A percentile compares a stretch with the other conserved stretches of the same genome.
Conservation (phyloP, 768 basidiomycete species). For the Tulasnella sp. region DNA sequence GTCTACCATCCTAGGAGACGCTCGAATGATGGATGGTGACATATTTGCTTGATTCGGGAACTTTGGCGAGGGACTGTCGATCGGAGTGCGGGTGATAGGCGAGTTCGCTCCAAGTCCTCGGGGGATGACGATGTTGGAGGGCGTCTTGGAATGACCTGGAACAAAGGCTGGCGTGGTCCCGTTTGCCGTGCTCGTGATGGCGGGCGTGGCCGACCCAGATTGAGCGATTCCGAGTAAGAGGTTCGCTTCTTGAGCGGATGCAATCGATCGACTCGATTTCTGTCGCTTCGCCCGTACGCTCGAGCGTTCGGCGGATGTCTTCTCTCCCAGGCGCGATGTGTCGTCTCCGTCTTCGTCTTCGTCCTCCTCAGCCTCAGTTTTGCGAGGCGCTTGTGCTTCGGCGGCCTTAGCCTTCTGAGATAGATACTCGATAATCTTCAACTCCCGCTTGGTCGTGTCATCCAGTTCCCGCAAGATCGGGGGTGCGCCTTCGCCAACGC, state of each 20-base stretch:
- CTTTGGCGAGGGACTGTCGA: constrained; percentile 19
- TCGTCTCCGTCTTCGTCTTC: constrained; percentile 26
- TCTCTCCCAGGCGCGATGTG: constrained; percentile 15
- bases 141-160: constrained; percentile 18
- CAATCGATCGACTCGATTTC: constrained; percentile 17
- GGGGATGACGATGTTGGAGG: constrained; percentile 9
- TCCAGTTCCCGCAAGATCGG: constrained; percentile 58
- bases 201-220: constrained; percentile 9
- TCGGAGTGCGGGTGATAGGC: constrained; percentile 14
- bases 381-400: constrained; percentile 14
- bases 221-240: constrained; percentile 26
- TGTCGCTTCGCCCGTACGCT: constrained; percentile 21
- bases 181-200: background rate
- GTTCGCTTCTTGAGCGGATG: constrained; percentile 19
- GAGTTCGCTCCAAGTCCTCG: background rate
- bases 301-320: constrained; percentile 25
- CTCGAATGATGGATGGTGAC: constrained; percentile 10
- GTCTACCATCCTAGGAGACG: constrained; percentile 5
- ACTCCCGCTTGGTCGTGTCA: constrained; percentile 74
- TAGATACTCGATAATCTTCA: constrained; percentile 66
- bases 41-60: background rate
- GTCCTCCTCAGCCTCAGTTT: constrained; percentile 26
- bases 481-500: constrained; percentile 34
- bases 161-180: constrained; percentile 17
- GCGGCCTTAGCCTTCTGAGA: constrained; percentile 47